These are phyloP conservation scores for Hymenoscyphus linearis DNA, from an alignment of 2,329 filamentous ascomycete species.

Conservation along the genomic window DNA sequence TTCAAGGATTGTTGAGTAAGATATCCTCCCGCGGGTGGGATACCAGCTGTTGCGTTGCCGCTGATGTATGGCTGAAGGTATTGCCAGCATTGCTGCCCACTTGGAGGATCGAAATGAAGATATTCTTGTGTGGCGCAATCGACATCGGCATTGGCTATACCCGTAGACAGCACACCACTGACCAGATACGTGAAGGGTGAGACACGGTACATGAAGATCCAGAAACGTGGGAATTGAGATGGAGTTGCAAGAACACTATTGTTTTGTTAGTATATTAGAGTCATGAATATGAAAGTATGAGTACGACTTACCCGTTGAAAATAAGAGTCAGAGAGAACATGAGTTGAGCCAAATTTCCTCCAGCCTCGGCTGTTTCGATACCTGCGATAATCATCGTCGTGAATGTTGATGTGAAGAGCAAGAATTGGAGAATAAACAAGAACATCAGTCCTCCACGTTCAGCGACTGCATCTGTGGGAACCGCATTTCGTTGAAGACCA, in stretches of 20 bases:
- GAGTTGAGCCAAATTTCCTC: constrained; percentile 70
- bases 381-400: constrained; percentile 72
- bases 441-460: constrained; percentile 76
- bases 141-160: constrained; percentile 61
- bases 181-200: constrained; percentile 82
- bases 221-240: constrained; percentile 62
- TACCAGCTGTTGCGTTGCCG: constrained; percentile 17
- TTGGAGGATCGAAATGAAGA: constrained; percentile 55
- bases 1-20: constrained; percentile 33
- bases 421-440: constrained; percentile 68
- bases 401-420: constrained; percentile 78
- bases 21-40: constrained; percentile 3
- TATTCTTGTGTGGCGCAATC: constrained; percentile 65
- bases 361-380: constrained; percentile 68
- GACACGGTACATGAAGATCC: constrained; percentile 79
- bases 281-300: constrained; percentile 31
- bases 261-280: neutral
- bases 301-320: constrained; percentile 49
- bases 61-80: constrained; percentile 53
- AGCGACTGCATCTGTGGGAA: constrained; percentile 51
- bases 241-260: constrained; percentile 59
- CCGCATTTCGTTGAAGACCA: constrained; percentile 67
- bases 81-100: constrained; percentile 49
- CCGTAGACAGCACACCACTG: constrained; percentile 63
- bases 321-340: constrained; percentile 68